phyloP scores from a whole-genome alignment of 257 asterid genomes.

The Linaria vulgaris region DNA sequence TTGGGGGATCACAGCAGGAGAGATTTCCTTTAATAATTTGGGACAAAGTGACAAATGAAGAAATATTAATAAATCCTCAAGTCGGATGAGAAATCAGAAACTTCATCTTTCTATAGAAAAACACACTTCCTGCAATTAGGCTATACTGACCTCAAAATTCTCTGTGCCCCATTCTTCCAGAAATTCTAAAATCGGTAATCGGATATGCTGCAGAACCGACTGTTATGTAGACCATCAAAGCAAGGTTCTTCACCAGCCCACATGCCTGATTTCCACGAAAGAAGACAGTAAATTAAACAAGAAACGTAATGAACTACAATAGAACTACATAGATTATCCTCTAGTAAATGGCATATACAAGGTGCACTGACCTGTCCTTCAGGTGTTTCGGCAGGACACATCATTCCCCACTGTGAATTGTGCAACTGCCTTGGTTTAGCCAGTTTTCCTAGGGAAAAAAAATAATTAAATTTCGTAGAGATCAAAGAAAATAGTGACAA shows the following conservation, averaged over 20 bases:
- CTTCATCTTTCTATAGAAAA: conserved; percentile 9
- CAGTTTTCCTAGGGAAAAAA: conserved; percentile 65
- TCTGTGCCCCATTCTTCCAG: conserved; percentile 99
- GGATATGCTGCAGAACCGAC: conserved; percentile 99
- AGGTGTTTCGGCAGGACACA: conserved; percentile 99
- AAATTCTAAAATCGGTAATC: conserved; percentile 85
- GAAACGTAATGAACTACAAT: not conserved
- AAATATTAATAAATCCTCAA: conserved; percentile 4
- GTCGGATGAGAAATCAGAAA: conserved; percentile 19
- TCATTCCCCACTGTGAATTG: conserved; percentile 99
- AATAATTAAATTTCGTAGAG: too few species aligned
- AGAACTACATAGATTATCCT: conserved; percentile 1
- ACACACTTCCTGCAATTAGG: conserved; percentile 13
- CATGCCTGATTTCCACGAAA: conserved; percentile 64
- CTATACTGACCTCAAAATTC: conserved; percentile 77
- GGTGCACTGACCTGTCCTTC: conserved; percentile 81
- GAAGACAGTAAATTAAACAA: conserved; percentile 13
- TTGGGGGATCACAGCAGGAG: conserved; percentile 94
- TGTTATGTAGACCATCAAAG: conserved; percentile 92
- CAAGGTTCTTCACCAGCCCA: conserved; percentile 97
- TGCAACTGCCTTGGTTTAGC: conserved; percentile 98
- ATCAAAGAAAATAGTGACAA: not conserved
- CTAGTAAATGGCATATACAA: conserved; percentile 18
- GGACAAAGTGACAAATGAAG: not conserved
- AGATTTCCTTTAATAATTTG: conserved; percentile 65